Evolutionary conservation across 2,329 filamentous ascomycete genomes (phyloP).

Genomic region (Pseudonectria foliicola): DNA sequence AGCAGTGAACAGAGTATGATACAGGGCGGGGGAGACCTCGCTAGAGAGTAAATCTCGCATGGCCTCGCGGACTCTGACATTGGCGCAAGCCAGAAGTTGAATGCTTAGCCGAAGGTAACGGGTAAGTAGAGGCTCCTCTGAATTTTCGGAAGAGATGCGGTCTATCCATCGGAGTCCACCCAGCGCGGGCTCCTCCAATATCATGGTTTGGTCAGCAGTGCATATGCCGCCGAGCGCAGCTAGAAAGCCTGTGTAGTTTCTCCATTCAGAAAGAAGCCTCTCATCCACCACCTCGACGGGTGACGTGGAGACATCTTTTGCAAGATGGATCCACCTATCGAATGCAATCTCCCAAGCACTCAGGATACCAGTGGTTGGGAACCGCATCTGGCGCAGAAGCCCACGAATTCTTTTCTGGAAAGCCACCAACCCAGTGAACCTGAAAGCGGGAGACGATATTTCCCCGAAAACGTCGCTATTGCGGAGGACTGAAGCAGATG

Average conservation of each 20-base stretch:
- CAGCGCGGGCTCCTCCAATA: slow-evolving; percentile 50
- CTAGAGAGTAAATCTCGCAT: slow-evolving; percentile 59
- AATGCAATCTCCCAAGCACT: slow-evolving; percentile 61
- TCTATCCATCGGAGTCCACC: slow-evolving; percentile 60
- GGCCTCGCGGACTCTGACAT: slow-evolving; percentile 57
- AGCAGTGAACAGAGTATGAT: slow-evolving; percentile 57
- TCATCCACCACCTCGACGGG: slow-evolving; percentile 47
- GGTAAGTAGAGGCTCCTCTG: slow-evolving; percentile 53
- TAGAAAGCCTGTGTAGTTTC: slow-evolving; percentile 62
- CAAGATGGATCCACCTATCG: slow-evolving; percentile 56
- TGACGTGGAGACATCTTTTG: slow-evolving; percentile 53
- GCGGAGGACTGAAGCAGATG: slow-evolving; percentile 45
- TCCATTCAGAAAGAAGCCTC: slow-evolving; percentile 54
- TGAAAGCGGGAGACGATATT: slow-evolving; percentile 55
- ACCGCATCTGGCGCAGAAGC: slow-evolving; percentile 52
- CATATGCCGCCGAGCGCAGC: slow-evolving; percentile 61
- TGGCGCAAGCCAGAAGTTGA: slow-evolving; percentile 57
- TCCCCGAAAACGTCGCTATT: slow-evolving; percentile 56
- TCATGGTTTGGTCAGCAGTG: slow-evolving; percentile 49
- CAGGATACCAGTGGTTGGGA: slow-evolving; percentile 59
- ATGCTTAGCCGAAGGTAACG: slow-evolving; percentile 57
- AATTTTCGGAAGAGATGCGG: slow-evolving; percentile 47
- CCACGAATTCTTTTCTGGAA: slow-evolving; percentile 60
- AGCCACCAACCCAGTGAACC: slow-evolving; percentile 61
- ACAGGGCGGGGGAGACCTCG: slow-evolving; percentile 56